Percentiles rank a stretch among this genome's conserved stretches.
Conservation (phyloP, 768 basidiomycete genomes). For the Leucocoprinus sp. region DNA sequence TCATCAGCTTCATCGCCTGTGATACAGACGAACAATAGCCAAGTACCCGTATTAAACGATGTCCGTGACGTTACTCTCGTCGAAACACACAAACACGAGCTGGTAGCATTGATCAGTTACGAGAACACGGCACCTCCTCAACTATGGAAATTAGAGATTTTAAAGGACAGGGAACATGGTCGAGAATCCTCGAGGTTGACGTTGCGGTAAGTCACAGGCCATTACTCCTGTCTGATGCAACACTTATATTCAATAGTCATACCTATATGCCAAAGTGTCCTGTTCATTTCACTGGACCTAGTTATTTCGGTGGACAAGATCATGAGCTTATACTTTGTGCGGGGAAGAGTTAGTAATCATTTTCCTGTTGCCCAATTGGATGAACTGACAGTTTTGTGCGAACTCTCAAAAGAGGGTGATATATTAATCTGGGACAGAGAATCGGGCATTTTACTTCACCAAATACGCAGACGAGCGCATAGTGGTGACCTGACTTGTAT, state of each 20-base stretch:
- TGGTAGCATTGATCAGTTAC: slow-evolving; percentile 62
- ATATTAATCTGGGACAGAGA: slow-evolving; percentile 85
- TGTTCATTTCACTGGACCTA: slow-evolving; percentile 73
- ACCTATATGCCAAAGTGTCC: slow-evolving; percentile 63
- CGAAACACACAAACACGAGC: slow-evolving; percentile 36
- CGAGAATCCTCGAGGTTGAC: slow-evolving; percentile 28
- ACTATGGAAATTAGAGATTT: slow-evolving; percentile 62
- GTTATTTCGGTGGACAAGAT: slow-evolving; percentile 75
- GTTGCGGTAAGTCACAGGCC: slow-evolving; percentile 24
- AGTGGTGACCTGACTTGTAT: slow-evolving; percentile 72
- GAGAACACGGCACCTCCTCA: slow-evolving; percentile 75
- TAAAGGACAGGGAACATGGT: slow-evolving; percentile 43
- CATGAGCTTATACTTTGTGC: slow-evolving; percentile 75
- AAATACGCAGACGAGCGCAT: slow-evolving; percentile 53
- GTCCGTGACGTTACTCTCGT: slow-evolving; percentile 65
- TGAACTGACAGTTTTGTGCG: not conserved
- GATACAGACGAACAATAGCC: slow-evolving; percentile 28
- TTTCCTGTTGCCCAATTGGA: not conserved
- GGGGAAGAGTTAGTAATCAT: slow-evolving; percentile 47
- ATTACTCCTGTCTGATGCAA: not conserved
- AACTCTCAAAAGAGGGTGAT: slow-evolving; percentile 54
- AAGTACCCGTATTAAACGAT: slow-evolving; percentile 66
- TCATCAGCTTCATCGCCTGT: not conserved
- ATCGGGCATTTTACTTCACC: slow-evolving; percentile 63
- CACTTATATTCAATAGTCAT: slow-evolving; percentile 32